Conservation (phyloP, 2,329 filamentous ascomycete genomes). For the Phialophora macrospora region DNA sequence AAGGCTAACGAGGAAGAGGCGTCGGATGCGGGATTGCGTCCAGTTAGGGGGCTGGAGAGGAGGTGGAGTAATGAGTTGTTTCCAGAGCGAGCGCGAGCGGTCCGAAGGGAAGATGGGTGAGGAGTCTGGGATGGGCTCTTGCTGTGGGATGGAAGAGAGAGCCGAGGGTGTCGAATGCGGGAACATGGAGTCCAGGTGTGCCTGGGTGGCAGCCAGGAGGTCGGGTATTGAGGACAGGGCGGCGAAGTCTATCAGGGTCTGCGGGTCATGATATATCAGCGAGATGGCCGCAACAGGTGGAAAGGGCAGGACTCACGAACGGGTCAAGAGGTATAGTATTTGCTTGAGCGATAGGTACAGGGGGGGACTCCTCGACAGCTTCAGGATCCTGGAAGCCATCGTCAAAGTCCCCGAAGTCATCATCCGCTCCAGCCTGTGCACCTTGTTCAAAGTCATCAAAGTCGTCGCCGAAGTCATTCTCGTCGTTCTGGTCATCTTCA, state of each 20-base stretch:
- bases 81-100: constrained; percentile 89
- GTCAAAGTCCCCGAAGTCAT: constrained; percentile 70
- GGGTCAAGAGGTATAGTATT: constrained; percentile 30
- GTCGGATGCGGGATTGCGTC: constrained; percentile 93
- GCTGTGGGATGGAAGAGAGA: constrained; percentile 43
- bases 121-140: constrained; percentile 50
- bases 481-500: constrained; percentile 39
- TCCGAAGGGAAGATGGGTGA: constrained; percentile 77
- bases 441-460: constrained; percentile 61
- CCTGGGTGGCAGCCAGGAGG: constrained; percentile 47
- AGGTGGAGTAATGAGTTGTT: constrained; percentile 91
- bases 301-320: constrained; percentile 39
- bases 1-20: constrained; percentile 91
- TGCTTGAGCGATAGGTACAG: constrained; percentile 42
- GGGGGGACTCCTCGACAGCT: constrained; percentile 37
- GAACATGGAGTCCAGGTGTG: constrained; percentile 52
- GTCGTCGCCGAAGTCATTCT: constrained; percentile 70
- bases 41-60: constrained; percentile 95
- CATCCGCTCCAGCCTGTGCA: constrained; percentile 56
- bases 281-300: not conserved
- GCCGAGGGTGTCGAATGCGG: constrained; percentile 46
- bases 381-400: constrained; percentile 64
- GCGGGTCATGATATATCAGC: constrained; percentile 14
- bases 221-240: constrained; percentile 54
- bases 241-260: constrained; percentile 57